Evolutionary conservation across 169 alveolate genomes (phyloP).

Genomic region (Cyclospora cayetanensis): DNA sequence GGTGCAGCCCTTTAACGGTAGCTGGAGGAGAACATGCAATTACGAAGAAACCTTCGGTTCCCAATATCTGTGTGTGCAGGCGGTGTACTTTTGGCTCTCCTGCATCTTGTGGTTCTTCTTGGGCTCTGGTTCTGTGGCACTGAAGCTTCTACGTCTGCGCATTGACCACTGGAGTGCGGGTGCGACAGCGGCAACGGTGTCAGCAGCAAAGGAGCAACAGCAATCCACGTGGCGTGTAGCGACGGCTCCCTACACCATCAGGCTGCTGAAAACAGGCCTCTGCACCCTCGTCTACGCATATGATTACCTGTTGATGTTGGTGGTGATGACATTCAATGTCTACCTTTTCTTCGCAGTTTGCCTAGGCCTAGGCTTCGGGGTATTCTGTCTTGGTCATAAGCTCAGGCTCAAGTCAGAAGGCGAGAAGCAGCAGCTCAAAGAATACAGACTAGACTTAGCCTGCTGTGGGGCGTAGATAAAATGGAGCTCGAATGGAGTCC

Average conservation of each 20-base stretch:
- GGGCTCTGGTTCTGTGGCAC: background rate
- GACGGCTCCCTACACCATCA: background rate
- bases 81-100: background rate
- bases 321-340: conserved; percentile 67
- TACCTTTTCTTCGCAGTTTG: conserved; percentile 55
- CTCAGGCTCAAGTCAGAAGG: background rate
- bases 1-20: too few relatives aligned
- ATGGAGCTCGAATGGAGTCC: background rate
- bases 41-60: too few relatives aligned
- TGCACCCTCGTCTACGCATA: background rate
- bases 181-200: background rate
- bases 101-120: background rate
- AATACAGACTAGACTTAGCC: conserved; percentile 3
- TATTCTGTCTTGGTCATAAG: conserved; percentile 44
- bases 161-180: background rate
- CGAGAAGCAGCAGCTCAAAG: background rate
- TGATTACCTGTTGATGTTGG: conserved; percentile 62
- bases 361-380: conserved; percentile 48
- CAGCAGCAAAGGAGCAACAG: background rate
- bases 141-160: conserved; percentile 26
- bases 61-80: too few relatives aligned
- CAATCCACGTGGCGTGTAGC: background rate
- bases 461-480: conserved; percentile 36
- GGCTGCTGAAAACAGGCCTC: background rate
- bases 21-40: too few relatives aligned